A percentile compares a stretch with the other conserved stretches of the same genome.
phyloP scores from a whole-genome alignment of 1,284 basidiomycete species.

The Coniferiporia weirii region DNA sequence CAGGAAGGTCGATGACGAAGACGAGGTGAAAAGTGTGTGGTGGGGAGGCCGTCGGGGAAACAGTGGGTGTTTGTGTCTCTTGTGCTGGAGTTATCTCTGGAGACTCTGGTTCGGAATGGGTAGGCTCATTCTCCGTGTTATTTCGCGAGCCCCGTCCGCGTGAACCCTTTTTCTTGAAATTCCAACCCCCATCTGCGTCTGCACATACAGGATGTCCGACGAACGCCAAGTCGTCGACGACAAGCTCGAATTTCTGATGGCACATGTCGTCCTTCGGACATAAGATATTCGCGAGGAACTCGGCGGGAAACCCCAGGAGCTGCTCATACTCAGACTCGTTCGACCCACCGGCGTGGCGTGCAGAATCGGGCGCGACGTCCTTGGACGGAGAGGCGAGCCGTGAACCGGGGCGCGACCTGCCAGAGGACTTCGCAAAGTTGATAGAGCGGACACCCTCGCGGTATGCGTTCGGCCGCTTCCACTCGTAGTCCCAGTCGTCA shows the following conservation, averaged over 20 bases:
- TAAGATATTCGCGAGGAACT: constrained; percentile 79
- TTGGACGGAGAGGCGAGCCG: constrained; percentile 29
- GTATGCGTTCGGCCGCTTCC: constrained; percentile 44
- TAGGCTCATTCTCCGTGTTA: background rate
- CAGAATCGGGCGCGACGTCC: constrained; percentile 18
- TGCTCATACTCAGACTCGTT: constrained; percentile 43
- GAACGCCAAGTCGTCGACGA: constrained; percentile 91
- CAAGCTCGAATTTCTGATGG: constrained; percentile 91
- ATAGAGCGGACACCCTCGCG: constrained; percentile 32
- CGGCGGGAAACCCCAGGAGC: constrained; percentile 75
- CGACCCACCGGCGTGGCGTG: background rate
- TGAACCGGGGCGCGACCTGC: constrained; percentile 29
- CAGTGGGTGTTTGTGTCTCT: constrained; percentile 17
- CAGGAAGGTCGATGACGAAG: constrained; percentile 83
- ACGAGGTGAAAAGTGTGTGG: constrained; percentile 85
- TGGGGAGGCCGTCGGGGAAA: constrained; percentile 39
- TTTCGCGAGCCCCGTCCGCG: constrained; percentile 53
- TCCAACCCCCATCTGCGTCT: constrained; percentile 68
- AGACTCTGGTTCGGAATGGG: background rate
- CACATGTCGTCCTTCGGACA: constrained; percentile 78
- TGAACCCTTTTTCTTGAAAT: constrained; percentile 34
- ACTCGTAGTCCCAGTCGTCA: constrained; percentile 41
- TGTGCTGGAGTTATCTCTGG: background rate
- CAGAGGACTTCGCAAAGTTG: constrained; percentile 13
- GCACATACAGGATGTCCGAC: constrained; percentile 91